These are phyloP conservation scores for Fulvia fulva DNA, from an alignment of 2,329 filamentous ascomycete species.

Conservation along the genomic window DNA sequence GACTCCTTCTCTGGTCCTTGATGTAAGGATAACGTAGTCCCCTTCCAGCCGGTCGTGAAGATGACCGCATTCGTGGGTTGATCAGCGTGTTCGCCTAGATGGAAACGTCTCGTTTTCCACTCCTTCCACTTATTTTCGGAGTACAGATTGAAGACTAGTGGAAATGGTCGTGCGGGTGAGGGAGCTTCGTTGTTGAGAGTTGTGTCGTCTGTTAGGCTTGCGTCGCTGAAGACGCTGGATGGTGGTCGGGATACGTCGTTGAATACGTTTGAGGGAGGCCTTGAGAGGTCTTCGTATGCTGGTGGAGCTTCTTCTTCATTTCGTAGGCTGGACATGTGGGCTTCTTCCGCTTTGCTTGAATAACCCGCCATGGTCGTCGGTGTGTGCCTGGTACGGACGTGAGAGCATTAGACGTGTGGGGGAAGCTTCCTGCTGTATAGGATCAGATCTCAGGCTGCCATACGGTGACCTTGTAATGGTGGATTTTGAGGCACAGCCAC, in stretches of 20 bases:
- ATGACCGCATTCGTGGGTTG: slow-evolving; percentile 12
- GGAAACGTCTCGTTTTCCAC: slow-evolving; percentile 9
- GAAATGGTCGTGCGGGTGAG: not conserved
- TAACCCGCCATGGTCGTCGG: not conserved
- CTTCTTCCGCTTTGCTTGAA: not conserved
- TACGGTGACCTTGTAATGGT: not conserved
- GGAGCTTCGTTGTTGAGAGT: not conserved
- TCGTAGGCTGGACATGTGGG: not conserved
- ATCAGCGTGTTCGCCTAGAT: slow-evolving; percentile 10
- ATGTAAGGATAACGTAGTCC: slow-evolving; percentile 10
- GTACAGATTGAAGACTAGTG: slow-evolving; percentile 13
- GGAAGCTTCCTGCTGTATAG: too few relatives aligned
- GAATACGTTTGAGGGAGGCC: not conserved
- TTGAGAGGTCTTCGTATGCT: slow-evolving; percentile 15
- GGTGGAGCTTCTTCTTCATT: slow-evolving; percentile 5
- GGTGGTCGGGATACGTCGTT: not conserved
- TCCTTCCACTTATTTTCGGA: slow-evolving; percentile 3
- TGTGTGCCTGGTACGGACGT: too few relatives aligned
- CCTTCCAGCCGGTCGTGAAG: slow-evolving; percentile 10
- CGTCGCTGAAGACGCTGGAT: not conserved
- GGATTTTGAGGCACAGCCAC: not conserved
- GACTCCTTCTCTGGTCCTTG: slow-evolving; percentile 1
- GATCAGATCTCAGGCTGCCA: not conserved
- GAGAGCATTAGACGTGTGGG: too few relatives aligned
- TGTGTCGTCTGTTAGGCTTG: not conserved